Percentiles rank a stretch among this genome's conserved stretches.
Evolutionary conservation across 106 monocot species (phyloP).

Genomic region (Agapanthus africanus): DNA sequence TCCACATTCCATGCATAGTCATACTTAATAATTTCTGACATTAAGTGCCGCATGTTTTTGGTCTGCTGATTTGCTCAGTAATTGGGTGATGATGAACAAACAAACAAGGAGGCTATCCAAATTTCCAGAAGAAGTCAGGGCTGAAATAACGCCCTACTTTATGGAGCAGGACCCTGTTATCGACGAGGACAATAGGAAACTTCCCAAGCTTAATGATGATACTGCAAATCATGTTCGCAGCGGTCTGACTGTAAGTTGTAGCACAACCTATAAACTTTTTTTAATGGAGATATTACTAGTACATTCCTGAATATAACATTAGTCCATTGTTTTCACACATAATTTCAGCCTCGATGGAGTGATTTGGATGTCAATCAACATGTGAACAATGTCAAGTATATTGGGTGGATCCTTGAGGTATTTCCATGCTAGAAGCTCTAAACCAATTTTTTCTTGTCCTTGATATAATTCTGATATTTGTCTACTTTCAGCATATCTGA

Average conservation of each 20-base stretch:
- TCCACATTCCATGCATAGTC: background rate
- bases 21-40: background rate
- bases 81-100: conserved; percentile 69
- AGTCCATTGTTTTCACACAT: background rate
- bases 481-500: background rate
- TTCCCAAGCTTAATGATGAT: conserved; percentile 38
- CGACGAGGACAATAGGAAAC: conserved; percentile 43
- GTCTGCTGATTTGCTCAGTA: conserved; percentile 2
- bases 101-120: conserved; percentile 48
- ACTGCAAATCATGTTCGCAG: conserved; percentile 50
- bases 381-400: conserved; percentile 53
- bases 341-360: conserved; percentile 40
- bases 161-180: conserved; percentile 26
- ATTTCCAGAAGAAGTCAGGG: conserved; percentile 56
- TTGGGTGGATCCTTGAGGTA: conserved; percentile 61
- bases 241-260: conserved; percentile 62
- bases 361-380: conserved; percentile 55
- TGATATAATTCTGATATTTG: background rate
- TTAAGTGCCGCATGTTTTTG: no score
- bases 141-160: conserved; percentile 44
- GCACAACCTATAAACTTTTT: background rate
- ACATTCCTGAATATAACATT: background rate
- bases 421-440: background rate
- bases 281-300: background rate
- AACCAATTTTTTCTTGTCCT: background rate